Base-by-base conservation (phyloP, 345 rosid genomes). In the Hypericum perforatum region DNA sequence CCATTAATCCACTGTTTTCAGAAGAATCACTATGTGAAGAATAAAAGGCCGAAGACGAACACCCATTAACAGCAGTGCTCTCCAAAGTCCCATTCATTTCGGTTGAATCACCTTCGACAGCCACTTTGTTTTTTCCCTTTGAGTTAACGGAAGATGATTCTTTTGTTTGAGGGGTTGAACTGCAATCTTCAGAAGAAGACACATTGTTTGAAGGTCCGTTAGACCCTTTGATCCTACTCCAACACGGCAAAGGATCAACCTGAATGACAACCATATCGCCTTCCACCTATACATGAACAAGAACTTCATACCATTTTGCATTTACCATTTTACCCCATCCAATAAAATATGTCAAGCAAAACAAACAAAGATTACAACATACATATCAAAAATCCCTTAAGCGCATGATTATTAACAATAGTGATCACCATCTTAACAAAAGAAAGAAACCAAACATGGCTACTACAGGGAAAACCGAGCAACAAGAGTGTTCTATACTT, bases 171-270 rank as follows among this genome's bases (percentile, higher is more conserved):
- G 54, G 57, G 36, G 61, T 58, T 42, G 55, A 48, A 48, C 58
- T 67, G 39, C 53, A 50, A 59, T 61, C 77, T 59, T 73, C 84
- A 13, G 62, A 50, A 37, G 12, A 52, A 10, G 72, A 53, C 60
- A 44, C 41, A 68, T 48, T 70, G 65, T 66, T 72, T 0, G 71
- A 42, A 51, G 61, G 57, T 57, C 68, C 71, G 67, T 36, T 58
- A 49, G 77, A 84, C 13, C 89, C 98, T 75, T 84, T 91, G 86
- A 84, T 86, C 74, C 74, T 82, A 57, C 84, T 69, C 98, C 98
- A 86, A 16, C 51, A 49, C 38, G 74, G 63, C 49, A 80, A 43
- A 11, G 85, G 89, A 65, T 84, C 94, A 56, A 90, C 56, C 72
- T 75, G 73, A 56, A 91, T 60, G 49, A 70, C 74, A 57, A 87